These are phyloP conservation scores for Neckera pumila DNA, from an alignment of 225 moss, liverwort and hornwort species.

Conservation along the genomic window DNA sequence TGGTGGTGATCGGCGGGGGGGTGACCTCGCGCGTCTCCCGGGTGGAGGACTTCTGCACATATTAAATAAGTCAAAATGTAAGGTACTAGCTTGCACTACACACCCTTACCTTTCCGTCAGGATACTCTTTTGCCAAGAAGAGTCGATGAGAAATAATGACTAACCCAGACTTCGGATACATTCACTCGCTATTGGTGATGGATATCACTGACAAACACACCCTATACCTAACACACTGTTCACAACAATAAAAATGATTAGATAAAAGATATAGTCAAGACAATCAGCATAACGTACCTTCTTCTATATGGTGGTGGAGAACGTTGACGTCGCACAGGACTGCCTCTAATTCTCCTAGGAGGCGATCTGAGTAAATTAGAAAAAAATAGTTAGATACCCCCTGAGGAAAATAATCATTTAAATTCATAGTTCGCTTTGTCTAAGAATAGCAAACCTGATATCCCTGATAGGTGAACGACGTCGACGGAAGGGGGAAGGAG, in stretches of 20 bases:
- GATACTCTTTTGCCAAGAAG: not conserved
- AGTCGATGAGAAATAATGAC: not conserved
- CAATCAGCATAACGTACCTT: conserved; percentile 22
- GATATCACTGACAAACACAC: not conserved
- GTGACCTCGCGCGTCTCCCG: conserved; percentile 58
- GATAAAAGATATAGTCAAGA: not conserved
- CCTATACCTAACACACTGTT: not conserved
- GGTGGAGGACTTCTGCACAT: conserved; percentile 61
- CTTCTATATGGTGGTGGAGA: conserved; percentile 83
- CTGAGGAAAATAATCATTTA: not conserved
- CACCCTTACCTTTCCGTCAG: not conserved
- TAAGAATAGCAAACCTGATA: conserved; percentile 19
- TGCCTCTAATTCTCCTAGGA: conserved; percentile 66
- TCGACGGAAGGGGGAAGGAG: conserved; percentile 80
- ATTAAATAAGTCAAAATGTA: not conserved
- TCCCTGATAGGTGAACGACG: conserved; percentile 58
- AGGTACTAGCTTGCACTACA: not conserved
- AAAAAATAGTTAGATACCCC: not conserved
- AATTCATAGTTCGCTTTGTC: not conserved
- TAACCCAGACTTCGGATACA: not conserved
- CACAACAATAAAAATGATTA: not conserved
- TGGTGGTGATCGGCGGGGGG: conserved; percentile 68
- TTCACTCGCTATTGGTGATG: not conserved
- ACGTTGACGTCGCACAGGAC: conserved; percentile 67
- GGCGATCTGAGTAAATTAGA: conserved; percentile 40